A percentile compares a stretch with the other conserved stretches of the same genome.
Evolutionary conservation across 139 green algal species (phyloP).

Genomic region (Yamagishiella unicocca): DNA sequence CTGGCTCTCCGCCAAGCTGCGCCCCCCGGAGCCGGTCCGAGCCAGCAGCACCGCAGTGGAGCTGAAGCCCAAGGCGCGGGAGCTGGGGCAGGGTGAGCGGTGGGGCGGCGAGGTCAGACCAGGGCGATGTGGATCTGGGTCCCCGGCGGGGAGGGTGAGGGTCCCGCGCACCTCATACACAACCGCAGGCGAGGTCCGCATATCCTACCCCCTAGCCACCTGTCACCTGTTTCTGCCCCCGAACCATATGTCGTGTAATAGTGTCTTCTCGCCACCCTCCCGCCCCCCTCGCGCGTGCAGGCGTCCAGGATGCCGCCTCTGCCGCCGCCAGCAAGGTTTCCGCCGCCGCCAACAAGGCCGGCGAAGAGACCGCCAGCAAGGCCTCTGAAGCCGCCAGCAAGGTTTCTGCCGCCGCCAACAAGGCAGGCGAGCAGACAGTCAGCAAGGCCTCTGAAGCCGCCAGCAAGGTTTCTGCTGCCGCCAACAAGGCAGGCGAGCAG

Average conservation of each 20-base stretch:
- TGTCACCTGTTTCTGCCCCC: not conserved
- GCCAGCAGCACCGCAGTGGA: not conserved
- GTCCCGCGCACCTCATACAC: not conserved
- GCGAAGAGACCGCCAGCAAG: not conserved
- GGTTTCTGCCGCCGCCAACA: not conserved
- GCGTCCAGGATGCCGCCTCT: slow-evolving; percentile 9
- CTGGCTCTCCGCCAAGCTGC: slow-evolving; percentile 10
- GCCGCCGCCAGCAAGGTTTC: not conserved
- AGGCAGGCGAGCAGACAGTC: not conserved
- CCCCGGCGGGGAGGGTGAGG: not conserved
- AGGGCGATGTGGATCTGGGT: not conserved
- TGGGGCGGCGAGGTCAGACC: too few species aligned
- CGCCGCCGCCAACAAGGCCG: too few species aligned
- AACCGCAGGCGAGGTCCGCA: not conserved
- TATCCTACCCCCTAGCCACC: not conserved
- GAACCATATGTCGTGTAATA: too few species aligned
- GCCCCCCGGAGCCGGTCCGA: not conserved
- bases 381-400: not conserved
- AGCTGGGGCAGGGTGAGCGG: not conserved
- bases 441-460: not conserved
- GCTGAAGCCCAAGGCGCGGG: not conserved
- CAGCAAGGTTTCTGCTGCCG: not conserved
- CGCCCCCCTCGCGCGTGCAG: not conserved
- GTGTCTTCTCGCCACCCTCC: not conserved
- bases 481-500: too few species aligned